Evolutionary conservation across 768 basidiomycete species (phyloP).

Genomic region (Leccinum longicurvipes): DNA sequence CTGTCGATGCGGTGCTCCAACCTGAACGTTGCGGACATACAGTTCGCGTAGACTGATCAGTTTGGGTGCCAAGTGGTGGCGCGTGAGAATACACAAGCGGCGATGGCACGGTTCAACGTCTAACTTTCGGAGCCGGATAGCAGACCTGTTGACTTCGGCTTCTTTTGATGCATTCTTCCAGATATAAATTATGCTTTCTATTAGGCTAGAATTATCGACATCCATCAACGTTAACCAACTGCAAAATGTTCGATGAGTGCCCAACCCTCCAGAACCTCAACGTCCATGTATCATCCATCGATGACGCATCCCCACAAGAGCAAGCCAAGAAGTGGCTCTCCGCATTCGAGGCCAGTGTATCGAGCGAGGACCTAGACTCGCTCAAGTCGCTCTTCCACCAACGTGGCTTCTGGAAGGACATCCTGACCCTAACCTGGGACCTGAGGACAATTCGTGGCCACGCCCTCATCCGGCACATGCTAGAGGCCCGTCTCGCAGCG

Average conservation of each 20-base stretch:
- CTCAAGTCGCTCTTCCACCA: conserved; percentile 20
- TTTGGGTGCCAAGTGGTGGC: too few relatives aligned
- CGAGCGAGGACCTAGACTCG: not conserved
- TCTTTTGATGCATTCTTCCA: too few relatives aligned
- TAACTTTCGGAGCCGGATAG: too few relatives aligned
- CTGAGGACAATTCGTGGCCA: conserved; percentile 46
- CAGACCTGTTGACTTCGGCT: too few relatives aligned
- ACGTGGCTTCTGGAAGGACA: conserved; percentile 47
- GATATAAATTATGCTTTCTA: too few relatives aligned
- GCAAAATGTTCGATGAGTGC: conserved; percentile 5
- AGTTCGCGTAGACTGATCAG: too few relatives aligned
- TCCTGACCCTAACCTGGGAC: conserved; percentile 51
- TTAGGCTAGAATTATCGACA: too few relatives aligned
- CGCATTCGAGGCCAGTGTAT: conserved; percentile 10
- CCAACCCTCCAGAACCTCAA: conserved; percentile 21
- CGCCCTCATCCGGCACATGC: conserved; percentile 33
- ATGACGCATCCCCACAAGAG: conserved; percentile 7
- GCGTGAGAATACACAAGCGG: too few relatives aligned
- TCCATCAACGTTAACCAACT: too few relatives aligned
- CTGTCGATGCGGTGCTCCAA: too few relatives aligned
- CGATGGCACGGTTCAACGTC: too few relatives aligned
- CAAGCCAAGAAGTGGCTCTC: conserved; percentile 18
- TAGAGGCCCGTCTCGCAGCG: conserved; percentile 34
- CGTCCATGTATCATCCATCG: conserved; percentile 9
- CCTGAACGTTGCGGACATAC: too few relatives aligned